phyloP scores from a whole-genome alignment of 345 rosid genomes.

The Citrus cavaleriei region DNA sequence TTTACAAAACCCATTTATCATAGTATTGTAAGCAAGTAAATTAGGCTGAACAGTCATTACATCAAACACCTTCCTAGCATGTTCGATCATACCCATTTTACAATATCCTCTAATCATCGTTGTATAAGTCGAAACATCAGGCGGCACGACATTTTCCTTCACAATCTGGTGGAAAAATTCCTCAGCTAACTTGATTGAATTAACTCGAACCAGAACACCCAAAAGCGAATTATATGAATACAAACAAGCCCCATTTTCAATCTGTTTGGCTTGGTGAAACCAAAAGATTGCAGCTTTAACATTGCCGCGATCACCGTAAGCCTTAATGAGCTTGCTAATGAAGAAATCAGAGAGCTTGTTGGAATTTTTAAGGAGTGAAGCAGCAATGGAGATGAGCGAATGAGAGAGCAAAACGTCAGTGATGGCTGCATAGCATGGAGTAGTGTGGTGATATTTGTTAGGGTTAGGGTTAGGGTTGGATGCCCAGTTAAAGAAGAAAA shows the following conservation, averaged over 20 bases:
- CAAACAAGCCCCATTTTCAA: conserved; percentile 22
- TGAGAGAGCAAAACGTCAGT: conserved; percentile 29
- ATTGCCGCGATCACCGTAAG: conserved; percentile 26
- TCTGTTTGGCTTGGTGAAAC: conserved; percentile 25
- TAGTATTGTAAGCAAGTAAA: conserved; percentile 26
- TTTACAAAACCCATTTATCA: conserved; percentile 44
- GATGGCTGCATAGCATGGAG: conserved; percentile 30
- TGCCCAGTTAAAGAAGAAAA: conserved; percentile 41
- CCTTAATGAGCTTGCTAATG: conserved; percentile 28
- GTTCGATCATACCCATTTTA: conserved; percentile 30
- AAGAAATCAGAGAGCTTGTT: conserved; percentile 29
- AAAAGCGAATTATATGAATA: conserved; percentile 32
- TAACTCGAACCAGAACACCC: conserved; percentile 28
- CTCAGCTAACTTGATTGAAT: conserved; percentile 17
- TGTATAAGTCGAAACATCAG: conserved; percentile 34
- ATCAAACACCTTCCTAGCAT: conserved; percentile 39
- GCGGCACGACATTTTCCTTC: conserved; percentile 15
- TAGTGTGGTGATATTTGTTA: conserved; percentile 20
- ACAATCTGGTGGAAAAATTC: conserved; percentile 25
- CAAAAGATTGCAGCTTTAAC: conserved; percentile 34
- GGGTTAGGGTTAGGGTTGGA: conserved; percentile 28
- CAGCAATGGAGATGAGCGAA: conserved; percentile 24
- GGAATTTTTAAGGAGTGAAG: conserved; percentile 21
- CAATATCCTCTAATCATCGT: conserved; percentile 33
- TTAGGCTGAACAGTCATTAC: conserved; percentile 38